Conservation (phyloP, 192 early-diverging fungal genomes). For the Cetraspora pellucida region DNA sequence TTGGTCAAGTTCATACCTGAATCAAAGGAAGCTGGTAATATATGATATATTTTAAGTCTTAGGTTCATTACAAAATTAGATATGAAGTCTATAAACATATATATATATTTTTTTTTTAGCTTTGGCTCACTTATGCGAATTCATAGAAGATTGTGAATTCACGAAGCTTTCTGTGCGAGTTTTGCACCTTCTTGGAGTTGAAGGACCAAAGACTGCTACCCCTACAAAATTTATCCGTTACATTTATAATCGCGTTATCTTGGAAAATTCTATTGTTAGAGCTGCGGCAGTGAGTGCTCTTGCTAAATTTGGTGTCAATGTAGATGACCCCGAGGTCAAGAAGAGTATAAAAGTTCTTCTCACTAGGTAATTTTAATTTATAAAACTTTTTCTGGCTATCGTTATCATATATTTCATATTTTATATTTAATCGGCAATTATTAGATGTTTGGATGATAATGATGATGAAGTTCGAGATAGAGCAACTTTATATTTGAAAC, state of each 20-base stretch:
- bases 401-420: neutral
- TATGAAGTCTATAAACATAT: neutral
- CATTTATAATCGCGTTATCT: conserved; percentile 98
- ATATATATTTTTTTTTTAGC: conserved; percentile 50
- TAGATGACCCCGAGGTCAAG: conserved; percentile 70
- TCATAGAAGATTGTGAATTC: conserved; percentile 99
- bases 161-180: conserved; percentile 98
- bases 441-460: conserved; percentile 91
- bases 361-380: conserved; percentile 47
- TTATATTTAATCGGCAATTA: neutral
- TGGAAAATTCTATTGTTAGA: conserved; percentile 95
- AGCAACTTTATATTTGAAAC: conserved; percentile 83
- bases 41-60: neutral
- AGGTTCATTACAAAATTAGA: neutral
- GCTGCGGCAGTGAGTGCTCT: conserved; percentile 96
- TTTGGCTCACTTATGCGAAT: conserved; percentile 95
- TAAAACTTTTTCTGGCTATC: neutral
- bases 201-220: conserved; percentile 88
- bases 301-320: conserved; percentile 88
- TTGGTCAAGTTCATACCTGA: conserved; percentile 93
- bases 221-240: conserved; percentile 98
- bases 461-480: conserved; percentile 99
- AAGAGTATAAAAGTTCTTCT: conserved; percentile 83
- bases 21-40: conserved; percentile 82
- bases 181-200: conserved; percentile 89